These are phyloP conservation scores for Claviceps paspali DNA, from an alignment of 2,329 filamentous ascomycete genomes.

Conservation along the genomic window DNA sequence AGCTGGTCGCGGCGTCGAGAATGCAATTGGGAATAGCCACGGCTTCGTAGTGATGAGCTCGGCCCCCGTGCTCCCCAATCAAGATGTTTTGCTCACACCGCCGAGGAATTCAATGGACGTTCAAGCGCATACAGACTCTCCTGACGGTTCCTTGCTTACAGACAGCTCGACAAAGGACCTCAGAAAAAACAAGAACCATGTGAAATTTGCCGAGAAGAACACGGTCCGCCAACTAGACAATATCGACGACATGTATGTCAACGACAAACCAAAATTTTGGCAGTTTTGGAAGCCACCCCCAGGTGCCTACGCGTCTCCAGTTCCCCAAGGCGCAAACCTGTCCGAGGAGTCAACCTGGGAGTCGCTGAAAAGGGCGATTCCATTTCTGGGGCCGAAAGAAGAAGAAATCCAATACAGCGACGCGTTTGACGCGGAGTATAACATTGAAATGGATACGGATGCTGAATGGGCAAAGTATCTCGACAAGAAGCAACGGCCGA, in stretches of 20 bases:
- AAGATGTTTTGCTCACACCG: conserved; percentile 9
- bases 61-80: not conserved
- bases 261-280: conserved; percentile 36
- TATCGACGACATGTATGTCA: conserved; percentile 32
- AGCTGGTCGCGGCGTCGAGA: conserved; percentile 34
- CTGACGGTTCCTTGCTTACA: conserved; percentile 22
- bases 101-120: conserved; percentile 17
- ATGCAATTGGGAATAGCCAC: conserved; percentile 37
- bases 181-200: conserved; percentile 1
- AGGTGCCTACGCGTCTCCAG: conserved; percentile 44
- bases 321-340: conserved; percentile 39
- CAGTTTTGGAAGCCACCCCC: conserved; percentile 50
- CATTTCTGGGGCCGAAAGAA: conserved; percentile 31
- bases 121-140: conserved; percentile 20
- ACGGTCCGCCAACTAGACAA: conserved; percentile 36
- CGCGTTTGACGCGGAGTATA: conserved; percentile 46
- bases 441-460: conserved; percentile 41
- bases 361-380: conserved; percentile 32
- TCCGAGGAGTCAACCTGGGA: conserved; percentile 31
- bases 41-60: conserved; percentile 29
- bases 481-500: conserved; percentile 67
- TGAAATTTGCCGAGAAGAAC: conserved; percentile 21
- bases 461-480: conserved; percentile 75
- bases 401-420: conserved; percentile 39
- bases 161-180: conserved; percentile 20